phyloP scores from a whole-genome alignment of 257 asterid genomes.

The Avicennia marina region DNA sequence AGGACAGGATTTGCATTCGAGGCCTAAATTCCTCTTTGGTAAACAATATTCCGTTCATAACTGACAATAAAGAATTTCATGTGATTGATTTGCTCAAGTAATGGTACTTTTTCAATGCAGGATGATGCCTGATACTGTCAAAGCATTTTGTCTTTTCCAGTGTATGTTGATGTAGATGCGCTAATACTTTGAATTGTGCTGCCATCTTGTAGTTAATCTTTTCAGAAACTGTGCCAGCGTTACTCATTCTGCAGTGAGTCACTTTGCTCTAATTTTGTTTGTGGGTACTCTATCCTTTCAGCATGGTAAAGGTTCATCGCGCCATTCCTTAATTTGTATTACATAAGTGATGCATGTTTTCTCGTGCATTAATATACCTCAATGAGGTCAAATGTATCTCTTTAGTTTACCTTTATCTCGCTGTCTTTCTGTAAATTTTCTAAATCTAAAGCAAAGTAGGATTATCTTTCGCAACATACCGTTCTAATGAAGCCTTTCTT shows the following conservation, averaged over 20 bases:
- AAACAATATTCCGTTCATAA: not conserved
- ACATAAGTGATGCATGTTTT: not conserved
- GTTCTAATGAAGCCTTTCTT: too few relatives aligned
- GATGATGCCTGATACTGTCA: not conserved
- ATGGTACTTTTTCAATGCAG: not conserved
- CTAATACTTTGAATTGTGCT: not conserved
- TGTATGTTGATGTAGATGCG: not conserved
- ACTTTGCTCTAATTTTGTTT: not conserved
- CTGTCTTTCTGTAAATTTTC: not conserved
- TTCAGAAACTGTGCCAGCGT: not conserved
- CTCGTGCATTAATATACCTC: not conserved
- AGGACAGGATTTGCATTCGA: not conserved
- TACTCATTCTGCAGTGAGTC: not conserved
- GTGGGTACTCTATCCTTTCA: not conserved
- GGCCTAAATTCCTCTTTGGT: not conserved
- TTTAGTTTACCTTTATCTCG: not conserved
- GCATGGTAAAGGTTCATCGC: not conserved
- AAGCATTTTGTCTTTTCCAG: not conserved
- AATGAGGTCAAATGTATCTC: not conserved
- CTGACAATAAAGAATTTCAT: not conserved
- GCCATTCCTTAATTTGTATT: not conserved
- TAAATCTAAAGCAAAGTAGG: not conserved
- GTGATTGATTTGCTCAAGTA: not conserved
- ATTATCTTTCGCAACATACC: not conserved
- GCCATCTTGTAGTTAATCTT: not conserved